Conservation (phyloP, 345 rosid species). For the Citrus trifoliata region DNA sequence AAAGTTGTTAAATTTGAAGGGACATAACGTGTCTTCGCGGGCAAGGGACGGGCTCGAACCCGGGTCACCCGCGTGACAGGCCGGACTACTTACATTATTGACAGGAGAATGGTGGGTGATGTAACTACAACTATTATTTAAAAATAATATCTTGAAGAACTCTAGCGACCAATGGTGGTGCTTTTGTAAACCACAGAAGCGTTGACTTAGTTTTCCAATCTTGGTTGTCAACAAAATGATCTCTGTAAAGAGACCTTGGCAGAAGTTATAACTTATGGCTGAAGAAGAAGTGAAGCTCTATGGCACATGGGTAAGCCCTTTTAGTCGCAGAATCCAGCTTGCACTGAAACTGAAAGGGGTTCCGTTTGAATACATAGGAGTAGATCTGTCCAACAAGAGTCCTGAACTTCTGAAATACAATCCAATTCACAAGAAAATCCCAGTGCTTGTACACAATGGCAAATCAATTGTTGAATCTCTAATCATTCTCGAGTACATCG, state of each 20-base stretch:
- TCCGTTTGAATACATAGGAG: constrained; percentile 32
- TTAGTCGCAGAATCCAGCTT: constrained; percentile 31
- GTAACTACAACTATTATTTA: no score
- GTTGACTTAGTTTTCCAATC: background rate
- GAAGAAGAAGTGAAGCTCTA: constrained; percentile 40
- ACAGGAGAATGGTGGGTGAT: no score
- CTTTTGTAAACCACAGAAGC: no score
- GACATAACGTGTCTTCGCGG: constrained; percentile 14
- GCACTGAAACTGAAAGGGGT: constrained; percentile 43
- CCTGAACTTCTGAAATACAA: constrained; percentile 32
- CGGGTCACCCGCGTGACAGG: constrained; percentile 78
- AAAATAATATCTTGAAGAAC: no score
- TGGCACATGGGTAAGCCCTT: constrained; percentile 39
- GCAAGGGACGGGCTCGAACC: constrained; percentile 74
- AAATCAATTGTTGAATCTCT: constrained; percentile 36
- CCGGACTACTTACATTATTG: constrained; percentile 31
- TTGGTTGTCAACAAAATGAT: background rate
- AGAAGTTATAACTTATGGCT: background rate
- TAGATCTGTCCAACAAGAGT: constrained; percentile 33
- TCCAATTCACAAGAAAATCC: constrained; percentile 38
- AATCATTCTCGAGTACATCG: constrained; percentile 45
- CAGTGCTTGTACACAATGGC: constrained; percentile 44
- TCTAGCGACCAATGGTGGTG: no score
- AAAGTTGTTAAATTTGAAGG: background rate
- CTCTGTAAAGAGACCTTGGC: background rate